Base-by-base conservation (phyloP, 129 eudicot species). In the Chrysanthemum makinoi region DNA sequence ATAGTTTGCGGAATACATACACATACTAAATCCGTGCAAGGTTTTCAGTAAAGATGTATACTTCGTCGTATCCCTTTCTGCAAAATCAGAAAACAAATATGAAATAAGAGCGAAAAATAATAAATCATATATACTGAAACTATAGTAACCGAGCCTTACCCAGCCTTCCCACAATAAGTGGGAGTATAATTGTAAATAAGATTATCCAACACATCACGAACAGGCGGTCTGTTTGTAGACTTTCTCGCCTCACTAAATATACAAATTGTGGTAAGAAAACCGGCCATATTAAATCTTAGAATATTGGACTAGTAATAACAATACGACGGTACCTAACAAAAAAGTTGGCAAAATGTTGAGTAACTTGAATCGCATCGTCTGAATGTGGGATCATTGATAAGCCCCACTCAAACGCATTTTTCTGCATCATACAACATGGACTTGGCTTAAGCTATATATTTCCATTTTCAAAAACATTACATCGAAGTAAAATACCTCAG, bases 131-230 rank as follows among this genome's bases (percentile, higher is more conserved):
- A 26, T 20, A 10, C 28, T n/a, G 35, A 30, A 30, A 3, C 5
- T 3, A 3, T 3, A 28, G 14, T 12, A 24, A 13, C 14, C 51
- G 46, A 49, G 33, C 33, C 83, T 80, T 79, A 91, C 97, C 96
- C 97, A 11, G 85, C 84, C 66, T 81, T 84, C 72, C 97, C 96
- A 66, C 97, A 80, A 65, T 77, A 91, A 65, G 93, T 88, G 80
- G 97, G 96, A 64, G 85, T 84, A 78, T 91, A 88, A 77, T 91
- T 91, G 80, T 91, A 88, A 22, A 91, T 91, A 73, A 91, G 96
- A 77, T 84, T 86, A 74, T 84, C 88, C 30, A 86, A 86, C 61
- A 91, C 93, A 67, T 77, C 72, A 20, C 74, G 76, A 44, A 85
- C 66, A 28, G 85, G 76, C 22, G 97, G 90, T 60, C 93, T 75